Evolutionary conservation across 2,329 filamentous ascomycete genomes (phyloP), one percentile per base, ranked within the genome.

Genomic region (Fusarium torulosum): DNA sequence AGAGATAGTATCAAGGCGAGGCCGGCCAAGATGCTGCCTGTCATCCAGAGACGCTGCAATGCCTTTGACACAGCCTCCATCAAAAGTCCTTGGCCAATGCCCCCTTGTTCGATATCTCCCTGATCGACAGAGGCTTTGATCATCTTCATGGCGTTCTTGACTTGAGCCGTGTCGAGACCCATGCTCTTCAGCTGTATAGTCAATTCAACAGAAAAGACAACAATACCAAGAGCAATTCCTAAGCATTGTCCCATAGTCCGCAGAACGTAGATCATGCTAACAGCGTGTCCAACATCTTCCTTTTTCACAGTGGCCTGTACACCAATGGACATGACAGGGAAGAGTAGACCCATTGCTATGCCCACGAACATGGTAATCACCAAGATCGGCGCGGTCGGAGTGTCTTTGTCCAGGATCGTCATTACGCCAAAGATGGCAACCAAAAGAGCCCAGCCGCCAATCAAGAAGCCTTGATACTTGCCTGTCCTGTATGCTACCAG

Each of bases 331-430:
- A 90, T 86, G n/a, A 84, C 81, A 0, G 90, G 86, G 76, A 91
- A 90, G 7, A 92, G 79, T 54, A 91, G 83, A 3, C 90, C 90
- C 4, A 86, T 83, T 15, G 89, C 89, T 6, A 90, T 53, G 1
- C 88, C 89, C 14, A 86, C 78, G 19, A 88, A 80, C 7, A 91
- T 73, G 70, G 86, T 88, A 43, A 91, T 78, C 71, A 89, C 86
- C 53, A 91, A 79, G 85, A 88, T 90, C 20, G 78, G 77, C 0
- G 80, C 77, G 4, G 86, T 82, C 3, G 81, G 80, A 3, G 87
- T 89, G 11, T 83, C 51, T 10, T 76, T 73, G 15, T 71, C 76
- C 29, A 89, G 79, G 21, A 85, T 76, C 38, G 82, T 78, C 55
- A 90, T 78, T 6, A 84, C 73, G 4, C 90, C 90, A 7, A 84